Evolutionary conservation across 2,329 filamentous ascomycete genomes (phyloP).

Genomic region (Waltergamsia citrina): DNA sequence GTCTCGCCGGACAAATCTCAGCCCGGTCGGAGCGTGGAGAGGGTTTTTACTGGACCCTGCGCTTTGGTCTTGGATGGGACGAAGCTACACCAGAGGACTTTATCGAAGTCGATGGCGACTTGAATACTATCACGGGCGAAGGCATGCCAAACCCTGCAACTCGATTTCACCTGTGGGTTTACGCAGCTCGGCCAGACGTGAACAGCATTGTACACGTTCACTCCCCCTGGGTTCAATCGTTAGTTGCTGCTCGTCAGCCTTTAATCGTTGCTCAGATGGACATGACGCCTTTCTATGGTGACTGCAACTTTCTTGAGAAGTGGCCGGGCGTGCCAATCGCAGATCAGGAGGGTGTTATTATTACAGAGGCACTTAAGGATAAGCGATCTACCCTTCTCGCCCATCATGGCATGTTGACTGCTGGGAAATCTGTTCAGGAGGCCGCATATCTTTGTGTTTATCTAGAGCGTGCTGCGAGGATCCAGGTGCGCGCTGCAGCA

Average conservation of each 20-base stretch:
- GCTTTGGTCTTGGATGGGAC: constrained; percentile 5
- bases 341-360: constrained; percentile 5
- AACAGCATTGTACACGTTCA: constrained; percentile 5
- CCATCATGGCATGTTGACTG: constrained; percentile 4
- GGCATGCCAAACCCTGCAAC: constrained; percentile 5
- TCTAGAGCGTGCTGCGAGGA: constrained; percentile 2
- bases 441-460: constrained; percentile 2
- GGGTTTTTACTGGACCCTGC: constrained; percentile 5
- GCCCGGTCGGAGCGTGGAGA: constrained; percentile 4
- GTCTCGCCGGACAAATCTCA: constrained; percentile 3
- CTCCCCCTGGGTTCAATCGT: constrained; percentile 4
- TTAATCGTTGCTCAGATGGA: constrained; percentile 6
- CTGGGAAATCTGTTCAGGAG: constrained; percentile 3
- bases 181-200: constrained; percentile 1
- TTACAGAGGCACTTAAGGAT: constrained; percentile 1
- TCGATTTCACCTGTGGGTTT: constrained; percentile 6
- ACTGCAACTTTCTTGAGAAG: constrained; percentile 4
- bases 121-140: constrained; percentile 2
- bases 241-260: constrained; percentile 3
- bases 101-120: constrained; percentile 5
- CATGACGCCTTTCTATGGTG: constrained; percentile 3
- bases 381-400: constrained; percentile 3
- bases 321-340: constrained; percentile 5
- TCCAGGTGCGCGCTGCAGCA: constrained; percentile 2
- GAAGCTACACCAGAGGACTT: constrained; percentile 5